Conservation (phyloP, 352 stramenopile genomes). For the Phytopythium sindhum region DNA sequence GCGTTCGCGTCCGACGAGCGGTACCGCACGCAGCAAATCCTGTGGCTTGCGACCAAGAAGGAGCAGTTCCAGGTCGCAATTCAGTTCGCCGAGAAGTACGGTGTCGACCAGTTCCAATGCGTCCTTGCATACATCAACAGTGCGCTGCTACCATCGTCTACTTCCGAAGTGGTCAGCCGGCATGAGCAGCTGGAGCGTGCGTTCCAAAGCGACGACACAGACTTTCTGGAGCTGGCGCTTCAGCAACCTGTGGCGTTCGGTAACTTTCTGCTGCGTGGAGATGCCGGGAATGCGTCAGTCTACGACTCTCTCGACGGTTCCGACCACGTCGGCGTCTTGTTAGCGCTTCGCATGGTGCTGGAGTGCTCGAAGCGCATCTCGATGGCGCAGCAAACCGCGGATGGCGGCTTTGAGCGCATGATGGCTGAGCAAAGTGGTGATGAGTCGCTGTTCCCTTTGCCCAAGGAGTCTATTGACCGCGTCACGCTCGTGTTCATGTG, state of each 20-base stretch:
- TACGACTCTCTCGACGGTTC: slow-evolving; percentile 58
- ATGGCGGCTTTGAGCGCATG: slow-evolving; percentile 2
- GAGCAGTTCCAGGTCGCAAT: slow-evolving; percentile 39
- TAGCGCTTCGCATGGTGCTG: slow-evolving; percentile 67
- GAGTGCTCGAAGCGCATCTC: slow-evolving; percentile 68
- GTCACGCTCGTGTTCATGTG: slow-evolving; percentile 77
- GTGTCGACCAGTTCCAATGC: slow-evolving; percentile 57
- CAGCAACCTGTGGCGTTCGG: slow-evolving; percentile 50
- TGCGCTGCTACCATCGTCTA: slow-evolving; percentile 22
- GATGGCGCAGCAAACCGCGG: slow-evolving; percentile 10
- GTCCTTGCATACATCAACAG: slow-evolving; percentile 61
- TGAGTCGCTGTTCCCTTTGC: slow-evolving; percentile 40
- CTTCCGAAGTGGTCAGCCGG: slow-evolving; percentile 10
- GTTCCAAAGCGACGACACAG: slow-evolving; percentile 43
- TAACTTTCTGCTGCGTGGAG: slow-evolving; percentile 42
- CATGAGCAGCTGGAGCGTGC: slow-evolving; percentile 69
- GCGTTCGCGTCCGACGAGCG: slow-evolving; percentile 41
- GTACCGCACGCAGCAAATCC: slow-evolving; percentile 49
- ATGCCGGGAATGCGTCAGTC: slow-evolving; percentile 20
- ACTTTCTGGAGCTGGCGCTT: slow-evolving; percentile 68
- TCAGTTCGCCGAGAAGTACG: slow-evolving; percentile 69
- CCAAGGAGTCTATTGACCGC: slow-evolving; percentile 48
- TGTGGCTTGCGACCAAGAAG: slow-evolving; percentile 47
- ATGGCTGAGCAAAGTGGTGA: background rate
- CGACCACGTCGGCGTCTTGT: slow-evolving; percentile 67